Base-by-base conservation (phyloP, 257 asterid genomes). In the Scutellaria minor region DNA sequence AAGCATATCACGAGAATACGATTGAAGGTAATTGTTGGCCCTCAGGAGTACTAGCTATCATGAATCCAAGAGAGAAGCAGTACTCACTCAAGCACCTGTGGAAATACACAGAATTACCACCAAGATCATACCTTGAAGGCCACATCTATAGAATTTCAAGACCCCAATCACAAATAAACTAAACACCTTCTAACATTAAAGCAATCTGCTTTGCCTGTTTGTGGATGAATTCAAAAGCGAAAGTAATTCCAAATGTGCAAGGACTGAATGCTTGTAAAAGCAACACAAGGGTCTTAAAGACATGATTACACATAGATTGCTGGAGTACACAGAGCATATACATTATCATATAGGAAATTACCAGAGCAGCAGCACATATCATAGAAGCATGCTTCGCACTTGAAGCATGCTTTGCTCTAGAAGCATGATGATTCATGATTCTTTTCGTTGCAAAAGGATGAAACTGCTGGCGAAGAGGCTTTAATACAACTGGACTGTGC, bases 291-390 rank as follows among this genome's bases (percentile, higher is more conserved):
- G 9, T 6, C 40, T 54, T 40, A 39, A 57, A 54, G 12, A 41
- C 39, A 37, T 24, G 66, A 68, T 65, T 13, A 67, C 45, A 51
- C 27, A 67, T 53, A 60, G 10, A 63, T 14, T 51, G 55, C 40
- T 53, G 61, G 64, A 66, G 40, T 9, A 15, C 14, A 3, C 6
- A 42, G 15, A 20, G 48, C 15, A 60, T 39, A 50, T 11, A 70
- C 56, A 51, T 2, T 7, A 51, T 9, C n/a, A 24, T 6, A 15
- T 7, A 61, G 31, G 41, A 52, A 50, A 71, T 81, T 88, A 90
- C 96, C 96, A 87, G 77, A 70, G 92, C 81, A 77, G 90, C 84
- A 75, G 84, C 69, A 79, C 92, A 86, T 64, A 83, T 82, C 18
- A 85, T 20, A 24, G 90, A 83, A 64, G 87, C 54, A 68, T 51